Base-by-base conservation (phyloP, 495 filamentous ascomycete genomes). In the Friedmanniomyces simplex region DNA sequence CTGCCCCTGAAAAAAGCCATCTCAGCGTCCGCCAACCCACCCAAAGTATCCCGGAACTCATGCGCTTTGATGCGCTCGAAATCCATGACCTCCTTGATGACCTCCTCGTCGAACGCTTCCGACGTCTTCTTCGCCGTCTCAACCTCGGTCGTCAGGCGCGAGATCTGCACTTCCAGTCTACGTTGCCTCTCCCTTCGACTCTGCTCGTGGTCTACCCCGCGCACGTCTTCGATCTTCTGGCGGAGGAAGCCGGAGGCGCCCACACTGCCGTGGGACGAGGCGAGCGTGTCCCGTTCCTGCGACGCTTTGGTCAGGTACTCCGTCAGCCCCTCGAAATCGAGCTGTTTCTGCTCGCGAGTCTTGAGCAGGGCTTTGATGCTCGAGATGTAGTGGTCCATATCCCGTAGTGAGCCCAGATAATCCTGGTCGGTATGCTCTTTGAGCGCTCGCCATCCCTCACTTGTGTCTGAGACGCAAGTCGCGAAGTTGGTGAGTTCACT, bases 131-230 rank as follows among this genome's bases (percentile, higher is more conserved):
- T 87, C 32, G 94, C 88, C 2, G 81, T 79, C 67, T 97, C 93
- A 1, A 93, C 89, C 67, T 91, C 94, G 16, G 81, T 75, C 28
- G 88, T 94, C 43, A 98, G 75, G 68, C 91, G 84, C 63, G 94
- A 87, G 61, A 97, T 96, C 57, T 85, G 82, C 32, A 96, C 76
- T 72, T 97, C 93, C 6, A 96, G 77, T 73, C 91, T 95, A 16
- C 93, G 80, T 36, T 89, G 77, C 22, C 91, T 80, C 60, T 98
- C 91, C 4, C 88, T 81, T 0, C 89, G 85, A 14, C 82, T 81
- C 66, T 91, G 88, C 69, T 97, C 93, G 67, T 98, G 93, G 69
- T 98, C 93, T 5, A 98, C 91, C 13, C 93, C 94, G 14, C 93
- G 83, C 66, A 96, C 89, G 67, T 98, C 93, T 68, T 98, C 93